Evolutionary conservation across 768 basidiomycete genomes (phyloP), one percentile per base, ranked within the genome.

Genomic region (Multifurca ochricompacta): DNA sequence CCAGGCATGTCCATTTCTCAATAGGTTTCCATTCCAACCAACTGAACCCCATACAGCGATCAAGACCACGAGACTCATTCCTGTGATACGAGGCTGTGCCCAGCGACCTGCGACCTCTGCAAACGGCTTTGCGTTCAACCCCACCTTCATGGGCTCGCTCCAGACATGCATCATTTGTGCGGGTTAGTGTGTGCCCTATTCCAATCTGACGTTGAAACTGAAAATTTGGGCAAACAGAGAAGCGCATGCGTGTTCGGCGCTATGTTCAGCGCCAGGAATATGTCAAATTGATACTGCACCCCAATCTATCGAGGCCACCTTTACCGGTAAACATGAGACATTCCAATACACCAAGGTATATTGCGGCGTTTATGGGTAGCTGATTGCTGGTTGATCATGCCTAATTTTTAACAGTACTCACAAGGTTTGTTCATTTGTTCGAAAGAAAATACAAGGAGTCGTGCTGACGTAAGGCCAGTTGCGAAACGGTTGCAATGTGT

Each of bases 331-430:
- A 53, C 77, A 82, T 45, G 78, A 81, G 54, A 80, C 75, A 1
- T 84, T 82, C 60, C 75, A 79, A 61, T 84, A 80, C 47, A 84
- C 83, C 0, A 83, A 83, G 72, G 82, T 79, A 47, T n/a, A 25
- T 62, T 55, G 8, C 6, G 21, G 16, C n/a, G 9, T 9, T 34
- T 4, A 25, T 34, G 11, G 1, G 6, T 4, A n/a, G 6, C 21
- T 34, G 21, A 32, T 40, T 27, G 34, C 30, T 53, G 6, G 36
- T 19, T n/a, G n/a, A n/a, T n/a, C n/a, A n/a, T n/a, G n/a, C 6
- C 6, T 21, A 7, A 2, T 8, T 47, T 27, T 37, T 27, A 10
- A 6, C 40, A 81, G 80, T 81, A 80, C 61, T 70, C 75, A 3
- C 81, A 81, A 70, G 76, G 78, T 79, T 49, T 18, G 66, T 56